Percentiles rank a stretch among this genome's conserved stretches.
These are phyloP conservation scores for Cryomyces minteri DNA, from an alignment of 495 filamentous ascomycete genomes.

Conservation along the genomic window DNA sequence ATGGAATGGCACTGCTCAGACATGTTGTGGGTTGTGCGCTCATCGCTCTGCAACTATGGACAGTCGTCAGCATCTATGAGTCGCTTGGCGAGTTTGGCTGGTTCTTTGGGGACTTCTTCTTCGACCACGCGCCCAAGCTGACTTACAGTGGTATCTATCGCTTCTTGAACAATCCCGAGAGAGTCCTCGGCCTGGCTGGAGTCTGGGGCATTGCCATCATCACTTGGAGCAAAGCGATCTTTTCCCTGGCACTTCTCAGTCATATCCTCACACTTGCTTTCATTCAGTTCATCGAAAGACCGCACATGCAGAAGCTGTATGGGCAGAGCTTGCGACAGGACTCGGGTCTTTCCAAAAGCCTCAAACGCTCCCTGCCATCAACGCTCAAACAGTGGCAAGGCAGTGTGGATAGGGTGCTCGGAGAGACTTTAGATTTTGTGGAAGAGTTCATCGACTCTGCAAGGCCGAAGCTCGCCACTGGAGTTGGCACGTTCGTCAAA, in stretches of 20 bases:
- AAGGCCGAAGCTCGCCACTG: slow-evolving; percentile 70
- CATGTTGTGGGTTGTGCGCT: slow-evolving; percentile 71
- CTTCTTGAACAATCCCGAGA: slow-evolving; percentile 93
- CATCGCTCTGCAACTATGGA: slow-evolving; percentile 83
- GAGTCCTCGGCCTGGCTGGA: slow-evolving; percentile 84
- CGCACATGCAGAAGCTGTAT: slow-evolving; percentile 98
- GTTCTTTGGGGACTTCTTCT: slow-evolving; percentile 98
- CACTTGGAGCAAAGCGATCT: slow-evolving; percentile 67
- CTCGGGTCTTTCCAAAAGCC: slow-evolving; percentile 77
- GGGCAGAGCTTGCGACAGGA: slow-evolving; percentile 66
- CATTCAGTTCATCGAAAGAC: slow-evolving; percentile 85
- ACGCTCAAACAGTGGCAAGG: slow-evolving; percentile 57
- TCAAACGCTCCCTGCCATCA: slow-evolving; percentile 76
- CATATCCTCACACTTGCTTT: slow-evolving; percentile 74
- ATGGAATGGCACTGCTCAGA: slow-evolving; percentile 65
- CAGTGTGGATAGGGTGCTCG: slow-evolving; percentile 72
- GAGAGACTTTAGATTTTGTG: slow-evolving; percentile 67
- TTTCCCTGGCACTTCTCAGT: slow-evolving; percentile 65
- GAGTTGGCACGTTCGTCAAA: slow-evolving; percentile 69
- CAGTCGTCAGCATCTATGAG: slow-evolving; percentile 80
- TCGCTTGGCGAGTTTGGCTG: slow-evolving; percentile 96
- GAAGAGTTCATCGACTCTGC: slow-evolving; percentile 82
- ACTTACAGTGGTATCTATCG: slow-evolving; percentile 97
- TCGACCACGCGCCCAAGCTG: slow-evolving; percentile 68
- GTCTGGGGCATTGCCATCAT: slow-evolving; percentile 91